Evolutionary conservation across 2,329 filamentous ascomycete species (phyloP).

Genomic region (Amylocarpus encephaloides): DNA sequence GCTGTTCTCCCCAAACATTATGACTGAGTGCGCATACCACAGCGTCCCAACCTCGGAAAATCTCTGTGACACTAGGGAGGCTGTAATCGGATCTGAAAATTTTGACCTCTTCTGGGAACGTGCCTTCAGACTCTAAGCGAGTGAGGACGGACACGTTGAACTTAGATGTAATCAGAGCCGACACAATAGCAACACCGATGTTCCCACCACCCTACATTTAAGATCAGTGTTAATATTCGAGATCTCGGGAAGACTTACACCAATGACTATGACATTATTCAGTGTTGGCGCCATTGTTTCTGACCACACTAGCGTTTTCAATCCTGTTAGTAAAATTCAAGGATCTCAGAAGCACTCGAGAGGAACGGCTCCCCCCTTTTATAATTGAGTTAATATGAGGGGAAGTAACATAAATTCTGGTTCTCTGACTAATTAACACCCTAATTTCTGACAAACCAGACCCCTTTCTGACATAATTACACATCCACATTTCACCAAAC

Average conservation of each 20-base stretch:
- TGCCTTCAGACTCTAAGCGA: conserved; percentile 24
- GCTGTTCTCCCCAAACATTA: conserved; percentile 27
- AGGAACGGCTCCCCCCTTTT: no score
- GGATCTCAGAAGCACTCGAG: no score
- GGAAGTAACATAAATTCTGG: no score
- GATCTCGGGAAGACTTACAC: conserved; percentile 27
- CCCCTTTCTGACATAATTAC: no score
- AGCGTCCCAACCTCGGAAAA: conserved; percentile 33
- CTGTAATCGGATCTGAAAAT: conserved; percentile 30
- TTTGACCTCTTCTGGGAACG: conserved; percentile 24
- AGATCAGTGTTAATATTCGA: background rate
- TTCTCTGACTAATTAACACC: no score
- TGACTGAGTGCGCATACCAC: conserved; percentile 33
- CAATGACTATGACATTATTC: conserved; percentile 57
- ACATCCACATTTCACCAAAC: no score
- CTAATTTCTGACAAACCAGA: no score
- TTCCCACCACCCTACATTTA: conserved; percentile 1
- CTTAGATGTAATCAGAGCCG: background rate
- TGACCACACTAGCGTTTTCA: no score
- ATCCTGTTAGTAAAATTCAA: no score
- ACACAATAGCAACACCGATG: conserved; percentile 9
- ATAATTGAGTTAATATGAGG: no score
- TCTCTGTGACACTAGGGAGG: conserved; percentile 27
- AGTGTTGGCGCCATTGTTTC: conserved; percentile 23
- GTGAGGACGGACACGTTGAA: conserved; percentile 38